Percentiles rank a stretch among this genome's conserved stretches.
phyloP scores from a whole-genome alignment of 2,329 filamentous ascomycete genomes.

The Thelonectria rubi region DNA sequence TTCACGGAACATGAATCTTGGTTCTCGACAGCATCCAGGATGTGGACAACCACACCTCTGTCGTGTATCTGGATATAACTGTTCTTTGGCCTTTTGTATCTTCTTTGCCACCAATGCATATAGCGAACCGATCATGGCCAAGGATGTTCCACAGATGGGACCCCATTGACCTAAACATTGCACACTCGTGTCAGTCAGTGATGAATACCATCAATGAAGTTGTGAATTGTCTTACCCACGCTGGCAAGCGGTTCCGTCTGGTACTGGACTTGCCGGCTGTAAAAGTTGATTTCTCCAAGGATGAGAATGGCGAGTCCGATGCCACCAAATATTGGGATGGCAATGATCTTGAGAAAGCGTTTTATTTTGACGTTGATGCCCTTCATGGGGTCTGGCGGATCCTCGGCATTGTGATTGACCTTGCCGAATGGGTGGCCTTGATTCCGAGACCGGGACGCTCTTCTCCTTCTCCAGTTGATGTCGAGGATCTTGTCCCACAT shows the following conservation, averaged over 20 bases:
- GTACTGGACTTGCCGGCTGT: slow-evolving; percentile 62
- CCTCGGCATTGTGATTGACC: slow-evolving; percentile 62
- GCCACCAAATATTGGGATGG: slow-evolving; percentile 66
- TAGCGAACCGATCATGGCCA: slow-evolving; percentile 67
- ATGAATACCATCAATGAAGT: neutral
- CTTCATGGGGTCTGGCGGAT: slow-evolving; percentile 58
- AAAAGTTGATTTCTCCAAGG: slow-evolving; percentile 72
- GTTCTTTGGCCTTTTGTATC: slow-evolving; percentile 31
- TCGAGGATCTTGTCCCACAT: slow-evolving; percentile 73
- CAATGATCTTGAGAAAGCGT: slow-evolving; percentile 62
- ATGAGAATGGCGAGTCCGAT: slow-evolving; percentile 68
- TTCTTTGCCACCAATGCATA: slow-evolving; percentile 59
- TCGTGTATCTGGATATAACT: neutral
- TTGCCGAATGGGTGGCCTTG: slow-evolving; percentile 47
- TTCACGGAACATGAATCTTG: too few relatives aligned
- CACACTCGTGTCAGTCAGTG: neutral
- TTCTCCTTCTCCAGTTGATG: slow-evolving; percentile 67
- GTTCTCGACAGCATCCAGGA: neutral
- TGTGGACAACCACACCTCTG: slow-evolving; percentile 31
- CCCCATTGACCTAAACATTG: slow-evolving; percentile 63
- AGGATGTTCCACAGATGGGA: slow-evolving; percentile 64
- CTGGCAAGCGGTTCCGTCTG: slow-evolving; percentile 70
- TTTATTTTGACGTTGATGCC: slow-evolving; percentile 64
- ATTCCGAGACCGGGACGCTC: slow-evolving; percentile 43
- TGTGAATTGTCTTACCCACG: slow-evolving; percentile 57